Evolutionary conservation across 805 yeast species (phyloP).

Genomic region (Starmerella tilneyi): DNA sequence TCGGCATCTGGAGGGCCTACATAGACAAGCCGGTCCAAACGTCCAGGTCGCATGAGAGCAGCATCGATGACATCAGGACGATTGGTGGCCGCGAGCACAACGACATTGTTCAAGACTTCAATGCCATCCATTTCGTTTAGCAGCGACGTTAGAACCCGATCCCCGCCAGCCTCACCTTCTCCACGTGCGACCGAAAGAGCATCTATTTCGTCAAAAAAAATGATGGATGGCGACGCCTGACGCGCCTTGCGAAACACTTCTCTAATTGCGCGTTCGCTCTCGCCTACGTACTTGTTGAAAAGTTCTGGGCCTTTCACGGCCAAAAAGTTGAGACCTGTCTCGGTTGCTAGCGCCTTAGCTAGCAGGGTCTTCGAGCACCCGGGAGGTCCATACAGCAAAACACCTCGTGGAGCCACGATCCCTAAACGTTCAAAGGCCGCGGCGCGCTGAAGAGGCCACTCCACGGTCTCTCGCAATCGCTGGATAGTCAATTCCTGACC

Average conservation of each 20-base stretch:
- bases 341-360: constrained; percentile 92
- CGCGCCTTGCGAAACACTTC: constrained; percentile 89
- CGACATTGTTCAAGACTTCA: constrained; percentile 87
- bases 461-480: constrained; percentile 80
- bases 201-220: constrained; percentile 94
- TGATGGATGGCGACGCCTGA: constrained; percentile 88
- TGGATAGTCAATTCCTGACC: constrained; percentile 80
- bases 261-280: constrained; percentile 83
- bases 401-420: constrained; percentile 84
- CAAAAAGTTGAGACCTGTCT: constrained; percentile 82
- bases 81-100: constrained; percentile 91
- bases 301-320: constrained; percentile 97
- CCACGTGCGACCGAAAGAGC: constrained; percentile 73
- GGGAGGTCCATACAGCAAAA: constrained; percentile 91
- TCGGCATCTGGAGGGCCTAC: constrained; percentile 82
- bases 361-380: constrained; percentile 94
- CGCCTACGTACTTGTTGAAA: constrained; percentile 92
- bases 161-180: constrained; percentile 51
- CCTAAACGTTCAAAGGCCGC: constrained; percentile 70
- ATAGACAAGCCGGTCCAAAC: constrained; percentile 85
- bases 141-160: constrained; percentile 78
- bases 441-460: constrained; percentile 75
- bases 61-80: constrained; percentile 89
- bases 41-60: constrained; percentile 88
- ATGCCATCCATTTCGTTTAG: constrained; percentile 96